phyloP scores from a whole-genome alignment of 202 grass and related monocot genomes.

The Eragrostis tef region DNA sequence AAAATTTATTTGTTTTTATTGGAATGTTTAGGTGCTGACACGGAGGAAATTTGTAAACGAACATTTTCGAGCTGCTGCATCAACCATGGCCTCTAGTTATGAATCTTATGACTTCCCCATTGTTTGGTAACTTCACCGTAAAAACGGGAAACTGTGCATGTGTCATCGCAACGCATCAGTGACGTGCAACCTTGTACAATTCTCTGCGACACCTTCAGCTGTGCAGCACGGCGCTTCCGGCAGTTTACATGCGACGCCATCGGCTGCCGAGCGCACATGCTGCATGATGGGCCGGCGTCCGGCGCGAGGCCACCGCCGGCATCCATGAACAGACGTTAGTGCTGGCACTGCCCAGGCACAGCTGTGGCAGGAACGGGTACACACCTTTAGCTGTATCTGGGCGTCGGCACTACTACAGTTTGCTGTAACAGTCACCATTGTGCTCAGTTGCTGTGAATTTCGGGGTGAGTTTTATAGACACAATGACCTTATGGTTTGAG shows the following conservation, averaged over 20 bases:
- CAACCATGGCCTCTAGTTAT: background rate
- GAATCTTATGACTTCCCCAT: background rate
- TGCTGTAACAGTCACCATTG: background rate
- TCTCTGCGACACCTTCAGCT: too few relatives aligned
- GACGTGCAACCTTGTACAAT: background rate
- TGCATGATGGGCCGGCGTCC: background rate
- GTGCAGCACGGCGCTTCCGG: too few relatives aligned
- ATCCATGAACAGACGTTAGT: background rate
- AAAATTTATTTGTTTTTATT: background rate
- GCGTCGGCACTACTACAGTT: background rate
- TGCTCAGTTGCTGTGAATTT: background rate
- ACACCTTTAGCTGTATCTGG: slow-evolving; percentile 31
- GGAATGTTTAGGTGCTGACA: background rate
- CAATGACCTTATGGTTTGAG: background rate
- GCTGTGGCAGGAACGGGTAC: slow-evolving; percentile 29
- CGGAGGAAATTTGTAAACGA: background rate
- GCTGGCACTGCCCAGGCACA: slow-evolving; percentile 12
- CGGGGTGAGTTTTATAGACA: background rate
- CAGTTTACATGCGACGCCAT: slow-evolving; percentile 8
- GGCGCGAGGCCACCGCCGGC: background rate
- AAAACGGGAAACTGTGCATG: background rate
- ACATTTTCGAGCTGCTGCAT: background rate
- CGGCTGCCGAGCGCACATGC: slow-evolving; percentile 41
- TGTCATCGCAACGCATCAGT: background rate
- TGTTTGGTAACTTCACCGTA: background rate